A percentile compares a stretch with the other conserved stretches of the same genome.
phyloP scores from a whole-genome alignment of 306 rosid genomes.

The Cucurbita ficifolia region DNA sequence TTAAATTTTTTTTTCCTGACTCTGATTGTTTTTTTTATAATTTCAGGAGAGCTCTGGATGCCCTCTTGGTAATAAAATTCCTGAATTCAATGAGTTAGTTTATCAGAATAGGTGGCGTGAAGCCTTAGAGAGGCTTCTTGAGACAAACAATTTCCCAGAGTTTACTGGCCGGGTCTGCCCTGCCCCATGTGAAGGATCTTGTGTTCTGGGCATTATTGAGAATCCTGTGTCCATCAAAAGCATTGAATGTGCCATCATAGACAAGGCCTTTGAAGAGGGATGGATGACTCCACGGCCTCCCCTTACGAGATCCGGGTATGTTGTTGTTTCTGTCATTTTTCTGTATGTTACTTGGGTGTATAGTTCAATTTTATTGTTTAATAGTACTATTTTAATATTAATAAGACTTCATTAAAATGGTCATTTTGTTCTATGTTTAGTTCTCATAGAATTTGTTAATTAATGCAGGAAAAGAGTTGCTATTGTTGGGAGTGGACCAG shows the following conservation, averaged over 20 bases:
- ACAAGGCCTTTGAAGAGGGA: slow-evolving; percentile 96
- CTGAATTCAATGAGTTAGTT: slow-evolving; percentile 88
- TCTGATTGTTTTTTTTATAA: not conserved
- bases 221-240: slow-evolving; percentile 87
- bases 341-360: not conserved
- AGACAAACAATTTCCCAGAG: slow-evolving; percentile 97
- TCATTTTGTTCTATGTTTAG: not conserved
- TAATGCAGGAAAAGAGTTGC: slow-evolving; percentile 71
- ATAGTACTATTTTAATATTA: not conserved
- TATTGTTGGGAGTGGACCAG: slow-evolving; percentile 87
- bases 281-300: slow-evolving; percentile 99
- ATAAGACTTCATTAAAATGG: not conserved
- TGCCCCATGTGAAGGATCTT: slow-evolving; percentile 97
- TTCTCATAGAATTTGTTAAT: not conserved
- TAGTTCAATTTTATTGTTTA: not conserved
- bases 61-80: slow-evolving; percentile 96
- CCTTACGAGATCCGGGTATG: slow-evolving; percentile 68
- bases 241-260: slow-evolving; percentile 94
- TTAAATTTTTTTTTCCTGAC: not conserved
- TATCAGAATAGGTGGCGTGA: slow-evolving; percentile 96
- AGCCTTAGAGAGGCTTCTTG: slow-evolving; percentile 86
- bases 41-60: slow-evolving; percentile 93
- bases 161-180: slow-evolving; percentile 98
- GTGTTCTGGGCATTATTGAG: slow-evolving; percentile 73
- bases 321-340: not conserved